Evolutionary conservation across 805 yeast species (phyloP).

Genomic region (Blastobotrys attinorum): DNA sequence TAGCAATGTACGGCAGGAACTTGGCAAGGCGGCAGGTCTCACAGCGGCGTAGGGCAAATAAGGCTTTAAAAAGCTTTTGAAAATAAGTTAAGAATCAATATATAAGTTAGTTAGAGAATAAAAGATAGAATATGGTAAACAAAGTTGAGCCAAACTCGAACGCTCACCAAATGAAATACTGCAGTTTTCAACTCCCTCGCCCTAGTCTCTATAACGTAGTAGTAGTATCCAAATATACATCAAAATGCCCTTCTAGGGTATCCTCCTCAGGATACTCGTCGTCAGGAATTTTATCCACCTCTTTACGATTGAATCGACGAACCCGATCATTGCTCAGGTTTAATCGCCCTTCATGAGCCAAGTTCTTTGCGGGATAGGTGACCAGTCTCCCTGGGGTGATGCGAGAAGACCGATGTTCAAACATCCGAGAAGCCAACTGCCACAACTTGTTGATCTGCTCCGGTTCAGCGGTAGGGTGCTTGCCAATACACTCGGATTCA

Average conservation of each 20-base stretch:
- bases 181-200: too few species aligned
- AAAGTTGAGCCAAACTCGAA: too few species aligned
- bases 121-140: too few species aligned
- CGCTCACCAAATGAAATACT: too few species aligned
- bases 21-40: too few species aligned
- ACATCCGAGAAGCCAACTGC: not conserved
- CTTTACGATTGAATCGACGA: not conserved
- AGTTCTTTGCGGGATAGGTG: not conserved
- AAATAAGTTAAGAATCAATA: too few species aligned
- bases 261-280: not conserved
- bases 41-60: too few species aligned
- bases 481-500: not conserved
- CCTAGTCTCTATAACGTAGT: too few species aligned
- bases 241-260: not conserved
- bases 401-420: not conserved
- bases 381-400: not conserved
- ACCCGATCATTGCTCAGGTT: not conserved
- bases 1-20: too few species aligned
- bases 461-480: not conserved
- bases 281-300: not conserved
- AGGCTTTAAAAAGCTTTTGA: too few species aligned
- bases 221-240: not conserved
- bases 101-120: too few species aligned
- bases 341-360: not conserved
- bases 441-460: not conserved